Conservation (phyloP, 495 filamentous ascomycete genomes). For the Neurospora africana region DNA sequence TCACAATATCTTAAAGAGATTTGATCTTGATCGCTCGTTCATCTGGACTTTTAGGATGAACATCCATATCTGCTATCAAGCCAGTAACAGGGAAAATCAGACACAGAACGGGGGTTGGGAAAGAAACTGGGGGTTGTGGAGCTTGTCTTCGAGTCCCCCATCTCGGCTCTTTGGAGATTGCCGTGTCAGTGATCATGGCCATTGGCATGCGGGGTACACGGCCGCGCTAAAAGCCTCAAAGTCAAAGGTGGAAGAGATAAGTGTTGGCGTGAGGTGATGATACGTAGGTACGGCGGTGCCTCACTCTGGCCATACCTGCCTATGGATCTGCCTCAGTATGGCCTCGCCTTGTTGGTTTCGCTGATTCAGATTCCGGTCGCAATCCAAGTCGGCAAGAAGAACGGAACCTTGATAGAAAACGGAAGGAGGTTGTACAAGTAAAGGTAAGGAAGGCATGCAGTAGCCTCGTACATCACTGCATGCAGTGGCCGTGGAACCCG, state of each 20-base stretch:
- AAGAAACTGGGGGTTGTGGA: not conserved
- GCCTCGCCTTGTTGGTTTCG: not conserved
- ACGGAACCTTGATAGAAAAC: not conserved
- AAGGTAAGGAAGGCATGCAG: too few relatives aligned
- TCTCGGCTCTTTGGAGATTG: not conserved
- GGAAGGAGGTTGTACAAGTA: too few relatives aligned
- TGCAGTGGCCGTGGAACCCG: not conserved
- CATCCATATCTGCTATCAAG: not conserved
- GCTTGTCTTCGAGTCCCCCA: not conserved
- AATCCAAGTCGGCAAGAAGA: not conserved
- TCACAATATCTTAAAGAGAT: not conserved
- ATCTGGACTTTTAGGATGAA: not conserved
- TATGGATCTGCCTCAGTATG: not conserved
- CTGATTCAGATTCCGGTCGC: not conserved
- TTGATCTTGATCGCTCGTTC: not conserved
- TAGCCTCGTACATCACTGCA: too few relatives aligned
- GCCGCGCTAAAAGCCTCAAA: not conserved
- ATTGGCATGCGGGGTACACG: not conserved
- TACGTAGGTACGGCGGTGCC: not conserved
- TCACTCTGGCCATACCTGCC: not conserved
- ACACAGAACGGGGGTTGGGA: not conserved
- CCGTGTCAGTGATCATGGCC: not conserved
- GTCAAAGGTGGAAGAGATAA: not conserved
- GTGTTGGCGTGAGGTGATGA: not conserved
- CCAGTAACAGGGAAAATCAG: not conserved